Conservation (phyloP, 1,284 basidiomycete genomes). For the Phylloporus sp. region DNA sequence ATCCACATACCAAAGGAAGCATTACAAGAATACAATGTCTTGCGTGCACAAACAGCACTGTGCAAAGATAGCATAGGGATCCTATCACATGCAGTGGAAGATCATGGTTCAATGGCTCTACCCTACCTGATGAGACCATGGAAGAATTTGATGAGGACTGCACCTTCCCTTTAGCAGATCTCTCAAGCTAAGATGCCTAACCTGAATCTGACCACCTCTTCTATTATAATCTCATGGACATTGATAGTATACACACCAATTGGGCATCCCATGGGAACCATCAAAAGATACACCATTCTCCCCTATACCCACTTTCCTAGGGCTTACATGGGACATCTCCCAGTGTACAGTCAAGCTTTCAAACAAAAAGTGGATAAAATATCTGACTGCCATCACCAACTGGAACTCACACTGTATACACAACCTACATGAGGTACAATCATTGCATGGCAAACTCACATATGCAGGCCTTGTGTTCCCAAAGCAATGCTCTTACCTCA, state of each 20-base stretch:
- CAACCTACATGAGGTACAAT: background rate
- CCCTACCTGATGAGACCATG: background rate
- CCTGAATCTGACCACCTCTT: background rate
- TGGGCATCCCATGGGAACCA: slow-evolving; percentile 3
- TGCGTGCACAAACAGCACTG: background rate
- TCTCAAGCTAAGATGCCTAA: background rate
- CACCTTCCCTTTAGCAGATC: background rate
- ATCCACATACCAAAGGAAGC: background rate
- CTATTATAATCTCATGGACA: background rate
- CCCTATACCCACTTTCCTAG: background rate
- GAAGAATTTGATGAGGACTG: slow-evolving; percentile 15
- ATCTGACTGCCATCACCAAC: background rate
- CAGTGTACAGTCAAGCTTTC: background rate
- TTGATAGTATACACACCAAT: background rate
- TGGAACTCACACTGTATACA: background rate
- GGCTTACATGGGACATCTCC: background rate
- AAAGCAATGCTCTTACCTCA: background rate
- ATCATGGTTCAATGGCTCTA: background rate
- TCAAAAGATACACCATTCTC: background rate
- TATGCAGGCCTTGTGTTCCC: background rate
- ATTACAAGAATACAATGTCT: background rate
- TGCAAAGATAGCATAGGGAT: background rate
- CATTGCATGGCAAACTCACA: slow-evolving; percentile 9
- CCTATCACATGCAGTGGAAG: background rate
- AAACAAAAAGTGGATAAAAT: background rate